phyloP scores from a whole-genome alignment of 2,329 filamentous ascomycete genomes.

The Mariannaea elegans region DNA sequence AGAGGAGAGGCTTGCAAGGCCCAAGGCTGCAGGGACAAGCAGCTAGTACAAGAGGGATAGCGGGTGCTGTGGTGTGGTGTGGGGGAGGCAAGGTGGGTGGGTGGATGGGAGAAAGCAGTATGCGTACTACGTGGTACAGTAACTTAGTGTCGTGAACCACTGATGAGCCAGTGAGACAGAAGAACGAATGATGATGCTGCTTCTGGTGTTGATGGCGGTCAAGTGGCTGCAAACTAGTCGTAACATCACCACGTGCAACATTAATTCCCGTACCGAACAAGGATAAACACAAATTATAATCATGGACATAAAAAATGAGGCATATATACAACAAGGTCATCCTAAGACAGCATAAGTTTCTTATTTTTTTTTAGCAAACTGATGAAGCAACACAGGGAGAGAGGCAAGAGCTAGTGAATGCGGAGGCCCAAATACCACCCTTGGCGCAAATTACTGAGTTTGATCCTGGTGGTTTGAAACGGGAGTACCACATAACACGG shows the following conservation, averaged over 20 bases:
- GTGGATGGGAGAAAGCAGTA: neutral
- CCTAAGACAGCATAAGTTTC: too few relatives aligned
- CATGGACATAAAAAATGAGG: too few relatives aligned
- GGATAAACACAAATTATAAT: too few relatives aligned
- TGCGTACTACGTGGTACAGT: neutral
- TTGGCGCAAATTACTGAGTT: neutral
- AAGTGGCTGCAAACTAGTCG: neutral
- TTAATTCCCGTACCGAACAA: too few relatives aligned
- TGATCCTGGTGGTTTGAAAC: neutral
- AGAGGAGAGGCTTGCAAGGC: neutral
- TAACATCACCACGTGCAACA: neutral
- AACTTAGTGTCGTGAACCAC: neutral
- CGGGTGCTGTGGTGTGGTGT: neutral
- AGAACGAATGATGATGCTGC: neutral
- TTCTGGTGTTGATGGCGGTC: neutral
- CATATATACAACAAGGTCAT: too few relatives aligned
- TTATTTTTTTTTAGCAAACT: too few relatives aligned
- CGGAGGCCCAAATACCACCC: neutral
- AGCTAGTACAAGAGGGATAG: constrained; percentile 7
- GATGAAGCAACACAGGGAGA: neutral
- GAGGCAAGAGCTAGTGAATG: neutral
- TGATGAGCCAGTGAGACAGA: neutral
- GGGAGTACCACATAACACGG: neutral
- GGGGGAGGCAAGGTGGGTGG: neutral
- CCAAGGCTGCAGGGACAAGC: constrained; percentile 12